Evolutionary conservation across 2,329 filamentous ascomycete species (phyloP), one percentile per base, ranked within the genome.

Genomic region (Fusarium succisae): DNA sequence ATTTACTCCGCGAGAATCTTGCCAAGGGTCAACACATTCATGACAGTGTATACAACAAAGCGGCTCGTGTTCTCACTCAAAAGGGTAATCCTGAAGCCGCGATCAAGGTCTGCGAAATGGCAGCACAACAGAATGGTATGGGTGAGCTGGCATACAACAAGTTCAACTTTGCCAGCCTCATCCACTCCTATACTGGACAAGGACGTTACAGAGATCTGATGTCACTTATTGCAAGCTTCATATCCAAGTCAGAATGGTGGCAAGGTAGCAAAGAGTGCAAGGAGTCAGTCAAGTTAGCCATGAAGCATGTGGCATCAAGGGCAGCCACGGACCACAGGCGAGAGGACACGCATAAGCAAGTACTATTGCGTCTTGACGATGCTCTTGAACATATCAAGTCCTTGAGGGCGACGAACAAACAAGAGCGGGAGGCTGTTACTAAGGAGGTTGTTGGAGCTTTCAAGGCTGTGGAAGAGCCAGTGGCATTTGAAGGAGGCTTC

Each of bases 101-200:
- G 10, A 76, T 80, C 14, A 66, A 70, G 9, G 74, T 85, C 55
- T 84, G 83, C 55, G 74, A 81, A 41, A 51, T 80, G n/a, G 83
- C 82, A 8, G 82, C 83, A 24, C 71, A 78, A 15, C 76, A 81
- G 64, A 83, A 84, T 54, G 83, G 83, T 43, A 70, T 78, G 26
- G 81, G 81, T 18, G 76, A 82, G 44, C 69, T 82, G 35, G 76
- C 81, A 43, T 85, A 83, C 74, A 83, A 75, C 70, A 76, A 80
- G 51, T 78, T 79, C 74, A 84, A 83, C 68, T 85, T 85, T 74
- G 66, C 79, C 37, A 82, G 79, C 44, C 77, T 85, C 24, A 66
- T 85, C 30, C 79, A 78, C 59, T 75, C 80, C 10, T 82, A 82
- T 70, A 82, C 79, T 3, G 79, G 79, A 5, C 75, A 78, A 44